Conservation (phyloP, 768 basidiomycete species). For the Panus rudis region DNA sequence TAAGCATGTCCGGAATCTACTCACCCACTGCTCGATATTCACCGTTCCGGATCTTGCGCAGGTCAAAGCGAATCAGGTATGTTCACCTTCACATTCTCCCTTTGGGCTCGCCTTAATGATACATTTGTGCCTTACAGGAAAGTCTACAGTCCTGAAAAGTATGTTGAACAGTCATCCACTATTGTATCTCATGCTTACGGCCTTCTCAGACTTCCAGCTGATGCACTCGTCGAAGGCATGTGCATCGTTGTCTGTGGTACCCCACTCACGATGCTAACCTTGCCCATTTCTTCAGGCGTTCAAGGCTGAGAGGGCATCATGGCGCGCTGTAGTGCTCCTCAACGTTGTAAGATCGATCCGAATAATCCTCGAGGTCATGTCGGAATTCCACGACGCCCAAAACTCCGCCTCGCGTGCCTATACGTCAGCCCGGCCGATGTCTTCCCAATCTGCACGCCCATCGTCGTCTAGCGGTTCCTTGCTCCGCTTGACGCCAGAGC, state of each 20-base stretch:
- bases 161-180: constrained; percentile 7
- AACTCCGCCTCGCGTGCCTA: constrained; percentile 11
- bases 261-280: not conserved
- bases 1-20: constrained; percentile 8
- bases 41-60: constrained; percentile 2
- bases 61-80: constrained; percentile 29
- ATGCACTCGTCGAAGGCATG: constrained; percentile 42
- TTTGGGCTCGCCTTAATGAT: not conserved
- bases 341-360: constrained; percentile 39
- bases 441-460: constrained; percentile 8
- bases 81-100: constrained; percentile 1
- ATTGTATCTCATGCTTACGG: not conserved
- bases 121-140: constrained; percentile 20
- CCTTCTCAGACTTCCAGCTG: constrained; percentile 60
- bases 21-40: not conserved
- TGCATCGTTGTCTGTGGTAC: not conserved
- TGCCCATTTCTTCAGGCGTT: constrained; percentile 35
- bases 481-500: constrained; percentile 20
- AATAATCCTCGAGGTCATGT: constrained; percentile 31
- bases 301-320: constrained; percentile 65
- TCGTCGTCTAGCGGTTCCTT: constrained; percentile 2
- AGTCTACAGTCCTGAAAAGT: constrained; percentile 34
- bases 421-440: constrained; percentile 6
- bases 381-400: constrained; percentile 20
- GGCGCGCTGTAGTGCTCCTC: constrained; percentile 73